Percentiles rank a stretch among this genome's conserved stretches.
These are phyloP conservation scores for Scheffersomyces insectosa DNA, from an alignment of 1,139 yeast species.

Conservation along the genomic window DNA sequence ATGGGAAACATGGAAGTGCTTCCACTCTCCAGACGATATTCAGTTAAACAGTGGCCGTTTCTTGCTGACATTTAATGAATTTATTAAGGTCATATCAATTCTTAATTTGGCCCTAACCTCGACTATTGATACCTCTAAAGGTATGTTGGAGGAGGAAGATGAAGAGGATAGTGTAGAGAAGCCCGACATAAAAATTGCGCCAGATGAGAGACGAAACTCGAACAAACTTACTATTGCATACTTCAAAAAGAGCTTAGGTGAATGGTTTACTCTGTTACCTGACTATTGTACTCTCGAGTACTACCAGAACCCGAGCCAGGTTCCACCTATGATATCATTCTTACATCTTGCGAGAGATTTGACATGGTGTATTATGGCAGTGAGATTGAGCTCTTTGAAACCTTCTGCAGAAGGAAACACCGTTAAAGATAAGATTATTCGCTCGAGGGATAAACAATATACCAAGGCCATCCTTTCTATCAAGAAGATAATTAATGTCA, in stretches of 20 bases:
- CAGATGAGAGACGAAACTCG: constrained; percentile 2
- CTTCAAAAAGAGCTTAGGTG: constrained; percentile 14
- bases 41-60: constrained; percentile 21
- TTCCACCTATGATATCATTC: constrained; percentile 17
- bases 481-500: constrained; percentile 12
- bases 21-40: constrained; percentile 11
- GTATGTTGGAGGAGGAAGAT: constrained; percentile 8
- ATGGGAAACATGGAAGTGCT: constrained; percentile 24
- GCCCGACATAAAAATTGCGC: not conserved
- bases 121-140: constrained; percentile 17
- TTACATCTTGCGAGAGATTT: constrained; percentile 15
- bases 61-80: constrained; percentile 20
- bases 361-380: constrained; percentile 22
- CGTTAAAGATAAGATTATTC: constrained; percentile 12
- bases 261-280: constrained; percentile 16
- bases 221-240: constrained; percentile 15
- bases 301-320: constrained; percentile 1
- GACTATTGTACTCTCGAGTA: constrained; percentile 14
- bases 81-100: constrained; percentile 15
- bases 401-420: constrained; percentile 3
- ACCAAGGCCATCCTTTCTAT: constrained; percentile 15
- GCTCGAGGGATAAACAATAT: constrained; percentile 16
- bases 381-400: constrained; percentile 17
- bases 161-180: constrained; percentile 3
- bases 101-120: constrained; percentile 23